Evolutionary conservation across 176 grass and related monocot species (phyloP), one percentile per base, ranked within the genome.

Genomic region (Aegilops bicornis): DNA sequence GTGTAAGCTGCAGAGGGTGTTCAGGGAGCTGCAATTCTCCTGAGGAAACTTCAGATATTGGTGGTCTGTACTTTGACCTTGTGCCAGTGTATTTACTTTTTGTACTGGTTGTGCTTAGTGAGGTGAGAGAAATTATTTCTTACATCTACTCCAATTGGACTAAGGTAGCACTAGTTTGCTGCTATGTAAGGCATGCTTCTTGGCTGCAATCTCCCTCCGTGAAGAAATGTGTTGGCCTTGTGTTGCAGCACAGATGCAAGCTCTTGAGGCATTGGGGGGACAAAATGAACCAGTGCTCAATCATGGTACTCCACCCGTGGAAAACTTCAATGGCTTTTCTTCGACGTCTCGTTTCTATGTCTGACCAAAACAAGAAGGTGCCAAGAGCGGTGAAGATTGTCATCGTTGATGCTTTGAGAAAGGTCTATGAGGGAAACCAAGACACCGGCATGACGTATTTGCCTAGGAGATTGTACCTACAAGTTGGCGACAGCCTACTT

Each of bases 121-220:
- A 85, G 72, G 42, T 6, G 9, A 65, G 13, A 8, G 73, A 77
- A 0, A 23, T 85, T 1, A 14, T 42, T 25, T 77, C 29, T 19
- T 77, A 77, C 8, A 54, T 77, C 2, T 85, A 42, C 60, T 85
- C 60, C 23, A 85, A 85, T 17, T 85, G 73, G 60, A 77, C 83
- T 4, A 85, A 85, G 66, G 73, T 85, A 19, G 20, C 73, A 12
- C 40, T 85, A 11, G 20, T 77, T 3, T 77, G 61, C 42, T 14
- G 3, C 2, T 61, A 17, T 6, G 29, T 36, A 11, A 76, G 48
- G 4, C 29, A 15, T 36, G 27, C 12, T 47, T 47, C 20, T 1
- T 12, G 29, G 27, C 73, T 27, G 4, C 11, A 22, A 25, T 33
- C 20, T 4, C 6, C n/a, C 0, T 4, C 7, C 3, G 36, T 16